Base-by-base conservation (phyloP, 2,329 filamentous ascomycete species). In the Sporothrix brunneoviolacea region DNA sequence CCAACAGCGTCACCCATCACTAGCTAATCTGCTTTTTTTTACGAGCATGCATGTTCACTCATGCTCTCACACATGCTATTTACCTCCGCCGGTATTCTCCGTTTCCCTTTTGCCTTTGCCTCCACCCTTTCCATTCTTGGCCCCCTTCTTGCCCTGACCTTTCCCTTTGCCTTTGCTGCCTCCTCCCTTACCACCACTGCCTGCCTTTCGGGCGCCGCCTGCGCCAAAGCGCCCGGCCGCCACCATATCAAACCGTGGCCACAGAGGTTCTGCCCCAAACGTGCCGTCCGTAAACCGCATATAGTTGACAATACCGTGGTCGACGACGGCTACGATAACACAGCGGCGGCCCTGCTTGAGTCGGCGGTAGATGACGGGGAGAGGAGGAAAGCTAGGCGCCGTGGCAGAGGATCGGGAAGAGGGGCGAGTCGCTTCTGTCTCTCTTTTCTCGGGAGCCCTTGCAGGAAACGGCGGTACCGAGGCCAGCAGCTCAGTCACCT, bases 271-370 rank as follows among this genome's bases (percentile, higher is more conserved):
- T 55, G 81, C 77, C 0, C 76, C 84, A 67, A 96, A 96, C 1
- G 83, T 84, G 10, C 82, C 83, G 70, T 97, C 90, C 1, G 79
- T 82, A 52, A 96, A 76, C 21, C 87, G 74, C 61, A 96, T 73
- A 64, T 91, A 97, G 65, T 91, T 97, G 40, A 91, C 85, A 19
- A 97, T 76, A 0, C 93, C 93, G 55, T 89, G 80, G 64, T 97
- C 93, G 30, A 96, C 90, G 2, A 97, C 79, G 0, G 91, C 93
- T 21, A 98, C 65, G 30, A 96, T 73, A 28, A 93, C 86, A 65
- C 88, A 93, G 57, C 88, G 79, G 64, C 85, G 83, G 2, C 90
- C 93, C 61, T 95, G 83, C 67, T 90, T 91, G 56, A 97, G 70
- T 53, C 87, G 82, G 61, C 84, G 79, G 62, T 94, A 93, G 57